A percentile compares a stretch with the other conserved stretches of the same genome.
Evolutionary conservation across 441 rosid species (phyloP).

Genomic region (Gossypium laxum): DNA sequence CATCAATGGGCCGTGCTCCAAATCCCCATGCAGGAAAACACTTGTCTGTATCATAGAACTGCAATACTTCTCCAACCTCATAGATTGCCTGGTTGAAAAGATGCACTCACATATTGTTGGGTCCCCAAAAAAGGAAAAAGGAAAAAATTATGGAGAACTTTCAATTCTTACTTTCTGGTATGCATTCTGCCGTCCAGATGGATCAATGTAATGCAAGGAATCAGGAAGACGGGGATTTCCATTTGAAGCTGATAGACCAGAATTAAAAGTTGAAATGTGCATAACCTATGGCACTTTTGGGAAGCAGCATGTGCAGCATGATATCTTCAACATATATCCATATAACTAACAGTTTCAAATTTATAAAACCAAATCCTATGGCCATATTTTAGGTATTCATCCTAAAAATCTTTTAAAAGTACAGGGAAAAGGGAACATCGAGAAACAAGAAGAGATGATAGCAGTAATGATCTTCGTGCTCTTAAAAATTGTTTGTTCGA

Average conservation of each 20-base stretch:
- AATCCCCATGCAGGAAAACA: conserved; percentile 95
- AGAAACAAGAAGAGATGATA: neutral
- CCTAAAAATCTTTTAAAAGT: neutral
- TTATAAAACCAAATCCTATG: neutral
- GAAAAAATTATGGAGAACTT: neutral
- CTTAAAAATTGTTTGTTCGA: neutral
- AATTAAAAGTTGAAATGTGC: neutral
- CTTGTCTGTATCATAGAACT: conserved; percentile 73
- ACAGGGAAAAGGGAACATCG: neutral
- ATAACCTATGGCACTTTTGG: neutral
- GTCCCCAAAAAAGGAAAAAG: neutral
- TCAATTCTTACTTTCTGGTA: conserved; percentile 60
- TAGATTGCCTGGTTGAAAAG: conserved; percentile 51
- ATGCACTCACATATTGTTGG: conserved; percentile 4
- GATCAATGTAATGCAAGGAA: conserved; percentile 87
- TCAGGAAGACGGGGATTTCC: conserved; percentile 93
- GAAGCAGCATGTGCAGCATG: neutral
- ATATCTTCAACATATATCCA: neutral
- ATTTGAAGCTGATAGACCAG: conserved; percentile 64
- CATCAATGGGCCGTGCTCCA: conserved; percentile 86
- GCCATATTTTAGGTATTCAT: neutral
- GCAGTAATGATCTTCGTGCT: neutral
- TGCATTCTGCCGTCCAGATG: conserved; percentile 68
- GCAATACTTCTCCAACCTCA: conserved; percentile 87
- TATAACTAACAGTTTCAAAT: neutral